These are phyloP conservation scores for Fusarium sp. DNA, from an alignment of 2,329 filamentous ascomycete genomes.

Conservation along the genomic window DNA sequence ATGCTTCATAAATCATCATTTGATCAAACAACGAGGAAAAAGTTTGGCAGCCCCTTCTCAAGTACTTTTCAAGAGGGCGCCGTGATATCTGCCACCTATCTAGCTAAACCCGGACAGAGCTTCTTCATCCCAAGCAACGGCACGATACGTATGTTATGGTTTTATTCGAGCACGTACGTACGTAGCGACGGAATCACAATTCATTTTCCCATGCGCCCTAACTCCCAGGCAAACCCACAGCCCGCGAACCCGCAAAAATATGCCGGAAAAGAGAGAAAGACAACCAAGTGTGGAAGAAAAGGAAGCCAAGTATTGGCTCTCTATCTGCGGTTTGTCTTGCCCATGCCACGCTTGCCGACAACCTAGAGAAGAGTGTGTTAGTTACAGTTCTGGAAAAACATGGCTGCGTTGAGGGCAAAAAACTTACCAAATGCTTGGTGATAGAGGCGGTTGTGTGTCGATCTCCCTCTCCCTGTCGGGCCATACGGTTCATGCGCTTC, in stretches of 20 bases:
- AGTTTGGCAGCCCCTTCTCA: slow-evolving; percentile 24
- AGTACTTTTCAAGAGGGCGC: slow-evolving; percentile 24
- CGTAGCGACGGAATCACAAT: slow-evolving; percentile 36
- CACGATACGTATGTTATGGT: slow-evolving; percentile 30
- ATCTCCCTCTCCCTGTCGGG: slow-evolving; percentile 95
- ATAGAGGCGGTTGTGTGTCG: slow-evolving; percentile 85
- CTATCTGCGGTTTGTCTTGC: slow-evolving; percentile 84
- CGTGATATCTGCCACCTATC: slow-evolving; percentile 46
- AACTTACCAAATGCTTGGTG: slow-evolving; percentile 89
- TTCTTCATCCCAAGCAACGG: slow-evolving; percentile 41
- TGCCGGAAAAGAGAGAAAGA: slow-evolving; percentile 46
- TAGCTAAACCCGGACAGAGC: slow-evolving; percentile 36
- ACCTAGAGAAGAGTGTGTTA: slow-evolving; percentile 64
- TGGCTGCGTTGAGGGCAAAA: slow-evolving; percentile 8
- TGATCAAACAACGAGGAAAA: slow-evolving; percentile 36
- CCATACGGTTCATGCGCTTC: slow-evolving; percentile 99
- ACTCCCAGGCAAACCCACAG: slow-evolving; percentile 51
- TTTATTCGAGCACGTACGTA: slow-evolving; percentile 26
- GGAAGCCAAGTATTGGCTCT: slow-evolving; percentile 16
- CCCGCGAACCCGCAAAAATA: slow-evolving; percentile 40
- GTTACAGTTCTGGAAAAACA: background rate
- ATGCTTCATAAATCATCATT: slow-evolving; percentile 47
- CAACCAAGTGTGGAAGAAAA: slow-evolving; percentile 38
- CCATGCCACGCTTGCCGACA: slow-evolving; percentile 92
- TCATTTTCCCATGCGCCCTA: slow-evolving; percentile 48